These are phyloP conservation scores for Arachnopeziza araneosa DNA, from an alignment of 2,329 filamentous ascomycete genomes.

Conservation along the genomic window DNA sequence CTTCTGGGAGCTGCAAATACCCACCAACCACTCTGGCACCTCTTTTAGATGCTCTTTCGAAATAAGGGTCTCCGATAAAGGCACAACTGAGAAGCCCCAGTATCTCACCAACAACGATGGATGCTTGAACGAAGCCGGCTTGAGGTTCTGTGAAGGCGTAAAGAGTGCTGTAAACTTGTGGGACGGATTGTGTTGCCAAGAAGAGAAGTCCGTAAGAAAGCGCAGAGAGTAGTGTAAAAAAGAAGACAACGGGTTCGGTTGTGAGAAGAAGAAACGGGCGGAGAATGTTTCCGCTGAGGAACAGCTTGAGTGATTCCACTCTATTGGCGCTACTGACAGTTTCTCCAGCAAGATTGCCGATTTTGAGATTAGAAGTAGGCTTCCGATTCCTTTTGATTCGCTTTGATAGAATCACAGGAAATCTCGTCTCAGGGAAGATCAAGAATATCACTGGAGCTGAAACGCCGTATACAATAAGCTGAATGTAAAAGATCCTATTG, in stretches of 20 bases:
- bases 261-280: constrained; percentile 73
- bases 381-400: neutral
- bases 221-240: constrained; percentile 83
- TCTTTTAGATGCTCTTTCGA: neutral
- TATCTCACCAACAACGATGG: constrained; percentile 62
- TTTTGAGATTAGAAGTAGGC: neutral
- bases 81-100: constrained; percentile 29
- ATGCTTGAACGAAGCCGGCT: constrained; percentile 65
- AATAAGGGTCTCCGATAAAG: neutral
- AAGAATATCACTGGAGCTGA: neutral
- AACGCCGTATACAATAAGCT: neutral
- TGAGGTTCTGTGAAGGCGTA: constrained; percentile 64
- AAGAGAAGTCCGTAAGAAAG: constrained; percentile 91
- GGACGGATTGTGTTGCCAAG: constrained; percentile 74
- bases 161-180: constrained; percentile 65
- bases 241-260: constrained; percentile 75
- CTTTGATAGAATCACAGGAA: neutral
- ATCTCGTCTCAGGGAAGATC: neutral
- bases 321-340: neutral
- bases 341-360: neutral
- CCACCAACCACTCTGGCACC: neutral
- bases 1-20: neutral
- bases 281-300: constrained; percentile 38
- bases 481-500: neutral
- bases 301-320: neutral